Evolutionary conservation across 345 rosid species (phyloP).

Genomic region (Turnera subulata): DNA sequence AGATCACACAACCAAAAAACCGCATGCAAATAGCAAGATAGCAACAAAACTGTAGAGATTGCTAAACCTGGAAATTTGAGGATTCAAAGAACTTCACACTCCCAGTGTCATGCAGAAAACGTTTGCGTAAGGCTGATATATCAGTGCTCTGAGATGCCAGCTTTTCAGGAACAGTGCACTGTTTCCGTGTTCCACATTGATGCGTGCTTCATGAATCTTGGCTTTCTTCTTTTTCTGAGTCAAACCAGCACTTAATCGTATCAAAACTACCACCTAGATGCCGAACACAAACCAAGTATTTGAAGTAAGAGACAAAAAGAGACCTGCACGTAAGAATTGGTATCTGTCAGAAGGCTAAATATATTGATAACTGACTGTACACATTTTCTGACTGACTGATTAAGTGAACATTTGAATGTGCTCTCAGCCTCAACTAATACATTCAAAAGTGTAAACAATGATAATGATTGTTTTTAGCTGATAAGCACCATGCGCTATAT

Average conservation of each 20-base stretch:
- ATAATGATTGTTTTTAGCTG: not conserved
- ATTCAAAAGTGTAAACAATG: too few relatives aligned
- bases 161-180: constrained; percentile 31
- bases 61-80: constrained; percentile 68
- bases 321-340: constrained; percentile 47
- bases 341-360: not conserved
- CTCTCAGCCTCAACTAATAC: too few relatives aligned
- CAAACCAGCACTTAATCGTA: constrained; percentile 28
- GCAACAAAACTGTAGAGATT: not conserved
- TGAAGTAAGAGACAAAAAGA: constrained; percentile 86
- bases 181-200: constrained; percentile 19
- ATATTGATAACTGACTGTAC: too few relatives aligned
- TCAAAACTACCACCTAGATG: constrained; percentile 51
- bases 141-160: constrained; percentile 84
- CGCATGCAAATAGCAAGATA: too few relatives aligned
- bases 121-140: constrained; percentile 68
- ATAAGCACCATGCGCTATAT: not conserved
- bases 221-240: constrained; percentile 75
- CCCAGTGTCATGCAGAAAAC: constrained; percentile 77
- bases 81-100: constrained; percentile 70
- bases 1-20: too few relatives aligned
- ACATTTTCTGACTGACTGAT: too few relatives aligned
- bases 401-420: too few relatives aligned
- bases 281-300: constrained; percentile 55
- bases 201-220: constrained; percentile 47